Conservation (phyloP, 495 filamentous ascomycete species). For the Penicillium longicatenatum region DNA sequence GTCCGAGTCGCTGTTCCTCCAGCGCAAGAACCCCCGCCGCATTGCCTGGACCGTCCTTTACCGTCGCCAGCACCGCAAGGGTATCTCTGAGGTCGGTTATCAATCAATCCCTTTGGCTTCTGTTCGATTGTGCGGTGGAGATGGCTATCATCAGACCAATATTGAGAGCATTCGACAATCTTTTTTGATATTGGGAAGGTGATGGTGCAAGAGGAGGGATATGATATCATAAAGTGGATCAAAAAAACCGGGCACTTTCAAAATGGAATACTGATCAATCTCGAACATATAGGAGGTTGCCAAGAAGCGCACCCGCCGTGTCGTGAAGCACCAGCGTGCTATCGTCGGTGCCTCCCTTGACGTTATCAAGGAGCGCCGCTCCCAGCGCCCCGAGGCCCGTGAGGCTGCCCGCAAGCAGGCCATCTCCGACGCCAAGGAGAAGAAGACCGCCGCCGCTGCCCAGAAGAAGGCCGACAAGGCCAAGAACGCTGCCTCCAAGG, state of each 20-base stretch:
- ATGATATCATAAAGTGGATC: constrained; percentile 1
- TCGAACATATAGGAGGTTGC: constrained; percentile 79
- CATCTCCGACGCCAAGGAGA: constrained; percentile 96
- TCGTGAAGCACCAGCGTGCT: constrained; percentile 97
- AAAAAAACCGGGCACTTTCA: background rate
- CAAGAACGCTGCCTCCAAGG: constrained; percentile 77
- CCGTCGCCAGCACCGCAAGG: constrained; percentile 99
- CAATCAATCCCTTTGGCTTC: constrained; percentile 26
- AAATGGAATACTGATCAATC: constrained; percentile 42
- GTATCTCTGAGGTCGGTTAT: constrained; percentile 95
- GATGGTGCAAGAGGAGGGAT: constrained; percentile 25
- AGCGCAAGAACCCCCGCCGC: constrained; percentile 99
- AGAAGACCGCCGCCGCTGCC: constrained; percentile 81
- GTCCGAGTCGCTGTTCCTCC: constrained; percentile 98
- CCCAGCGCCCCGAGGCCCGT: constrained; percentile 90
- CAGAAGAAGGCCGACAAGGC: constrained; percentile 99
- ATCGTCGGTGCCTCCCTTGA: constrained; percentile 99
- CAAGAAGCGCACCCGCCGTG: constrained; percentile 98
- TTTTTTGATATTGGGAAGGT: background rate
- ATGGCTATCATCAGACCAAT: background rate
- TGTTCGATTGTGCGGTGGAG: constrained; percentile 6
- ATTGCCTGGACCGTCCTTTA: constrained; percentile 98
- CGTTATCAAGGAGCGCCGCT: constrained; percentile 98
- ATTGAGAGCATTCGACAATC: background rate
- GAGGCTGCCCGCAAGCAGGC: constrained; percentile 85